Evolutionary conservation across 2,329 filamentous ascomycete species (phyloP), one percentile per base, ranked within the genome.

Genomic region (Fusarium domesticum): DNA sequence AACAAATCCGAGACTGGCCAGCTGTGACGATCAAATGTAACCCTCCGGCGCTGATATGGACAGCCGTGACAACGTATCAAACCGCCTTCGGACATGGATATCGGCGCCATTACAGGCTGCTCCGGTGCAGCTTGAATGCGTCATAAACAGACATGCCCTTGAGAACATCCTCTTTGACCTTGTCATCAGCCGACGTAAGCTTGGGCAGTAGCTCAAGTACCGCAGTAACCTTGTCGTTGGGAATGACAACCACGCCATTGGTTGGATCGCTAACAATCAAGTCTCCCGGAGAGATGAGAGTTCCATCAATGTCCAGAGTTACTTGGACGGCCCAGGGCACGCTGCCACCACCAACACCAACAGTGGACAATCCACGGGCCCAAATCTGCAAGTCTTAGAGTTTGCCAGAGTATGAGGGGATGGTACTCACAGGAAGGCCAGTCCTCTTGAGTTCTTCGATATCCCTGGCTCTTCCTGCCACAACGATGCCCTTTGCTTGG

Each of bases 201-300:
- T 56, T 45, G 48, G 83, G 81, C 53, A 85, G 70, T 52, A 88
- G 58, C 37, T 78, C 76, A 11, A 87, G 58, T 16, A 88, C 78
- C 37, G 77, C 73, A 10, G 74, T 71, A 8, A 89, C 62, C 56
- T 80, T 77, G 25, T 73, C 74, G 37, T 70, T 68, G 1, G 86
- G 86, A 45, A 90, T 84, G 19, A 80, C 74, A 11, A 87, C 84
- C 1, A 85, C 78, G 1, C 84, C 86, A 51, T 88, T 85, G n/a
- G 71, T 68, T 5, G 80, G 75, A 61, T 90, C 87, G 43, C 80
- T 78, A 64, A 88, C 83, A 35, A 87, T 72, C 30, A 89, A 73
- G 63, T 90, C 87, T 6, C 85, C 83, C 63, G 68, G 73, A 15
- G 53, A 61, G 37, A 76, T 62, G 28, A 64, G 47, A 33, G 70